phyloP scores from a whole-genome alignment of 345 rosid species.

The Hirschfeldia incana region DNA sequence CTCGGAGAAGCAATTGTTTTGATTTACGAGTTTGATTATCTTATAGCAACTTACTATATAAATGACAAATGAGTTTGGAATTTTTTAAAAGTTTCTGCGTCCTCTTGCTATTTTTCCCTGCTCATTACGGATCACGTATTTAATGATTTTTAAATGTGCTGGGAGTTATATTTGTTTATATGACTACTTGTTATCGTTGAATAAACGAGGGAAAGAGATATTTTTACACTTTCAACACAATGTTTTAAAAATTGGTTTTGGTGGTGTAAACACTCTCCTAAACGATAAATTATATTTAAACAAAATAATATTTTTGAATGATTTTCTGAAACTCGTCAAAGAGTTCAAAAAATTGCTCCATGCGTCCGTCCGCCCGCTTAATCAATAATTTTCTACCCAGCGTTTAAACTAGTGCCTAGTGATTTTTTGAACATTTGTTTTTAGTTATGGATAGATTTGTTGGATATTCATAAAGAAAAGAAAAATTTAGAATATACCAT shows the following conservation, averaged over 20 bases:
- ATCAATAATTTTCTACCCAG: background rate
- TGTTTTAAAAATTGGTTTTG: background rate
- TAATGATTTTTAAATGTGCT: background rate
- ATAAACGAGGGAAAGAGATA: background rate
- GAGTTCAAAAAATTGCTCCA: background rate
- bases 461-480: background rate
- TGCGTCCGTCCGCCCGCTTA: background rate
- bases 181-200: background rate
- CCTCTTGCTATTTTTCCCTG: background rate
- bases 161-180: background rate
- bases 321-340: background rate
- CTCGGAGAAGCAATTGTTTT: background rate
- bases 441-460: background rate
- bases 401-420: background rate
- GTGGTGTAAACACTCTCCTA: background rate
- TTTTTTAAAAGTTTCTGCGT: background rate
- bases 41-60: conserved; percentile 2
- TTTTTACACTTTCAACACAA: background rate
- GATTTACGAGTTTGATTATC: background rate
- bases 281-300: background rate
- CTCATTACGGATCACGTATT: background rate
- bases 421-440: background rate
- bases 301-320: background rate
- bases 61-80: conserved; percentile 2
- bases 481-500: background rate